Percentiles rank a stretch among this genome's conserved stretches.
Evolutionary conservation across 805 yeast genomes (phyloP).

Genomic region (Starmerella khaoyaiensis): DNA sequence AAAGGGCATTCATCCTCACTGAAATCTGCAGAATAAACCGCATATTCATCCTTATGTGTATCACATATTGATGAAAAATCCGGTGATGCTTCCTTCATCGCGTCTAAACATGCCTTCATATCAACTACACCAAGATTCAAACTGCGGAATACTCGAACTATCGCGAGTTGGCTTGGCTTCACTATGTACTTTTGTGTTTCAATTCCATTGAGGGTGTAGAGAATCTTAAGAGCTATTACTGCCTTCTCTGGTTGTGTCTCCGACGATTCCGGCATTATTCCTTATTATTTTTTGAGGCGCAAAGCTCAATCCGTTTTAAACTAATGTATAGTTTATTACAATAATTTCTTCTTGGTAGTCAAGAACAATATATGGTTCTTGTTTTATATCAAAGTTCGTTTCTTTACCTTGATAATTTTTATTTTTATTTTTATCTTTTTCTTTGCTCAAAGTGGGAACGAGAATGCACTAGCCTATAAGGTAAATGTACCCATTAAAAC

Average conservation of each 20-base stretch:
- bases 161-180: conserved; percentile 20
- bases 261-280: too few relatives aligned
- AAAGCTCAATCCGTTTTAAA: too few relatives aligned
- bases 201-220: conserved; percentile 29
- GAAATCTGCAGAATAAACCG: conserved; percentile 31
- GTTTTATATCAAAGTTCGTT: too few relatives aligned
- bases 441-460: too few relatives aligned
- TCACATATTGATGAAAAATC: conserved; percentile 26
- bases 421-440: too few relatives aligned
- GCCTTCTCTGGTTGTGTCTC: conserved; percentile 3
- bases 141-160: conserved; percentile 20
- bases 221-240: conserved; percentile 26
- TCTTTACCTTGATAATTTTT: too few relatives aligned
- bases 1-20: conserved; percentile 30
- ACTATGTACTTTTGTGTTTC: conserved; percentile 28
- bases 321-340: too few relatives aligned
- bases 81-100: conserved; percentile 28
- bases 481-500: too few relatives aligned
- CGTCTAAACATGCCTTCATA: conserved; percentile 26
- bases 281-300: too few relatives aligned
- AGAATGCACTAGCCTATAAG: too few relatives aligned
- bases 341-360: too few relatives aligned
- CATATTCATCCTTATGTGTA: conserved; percentile 26
- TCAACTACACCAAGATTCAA: conserved; percentile 26
- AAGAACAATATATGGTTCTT: too few relatives aligned